Base-by-base conservation (phyloP, 768 basidiomycete species). In the Flagelloscypha sp. region DNA sequence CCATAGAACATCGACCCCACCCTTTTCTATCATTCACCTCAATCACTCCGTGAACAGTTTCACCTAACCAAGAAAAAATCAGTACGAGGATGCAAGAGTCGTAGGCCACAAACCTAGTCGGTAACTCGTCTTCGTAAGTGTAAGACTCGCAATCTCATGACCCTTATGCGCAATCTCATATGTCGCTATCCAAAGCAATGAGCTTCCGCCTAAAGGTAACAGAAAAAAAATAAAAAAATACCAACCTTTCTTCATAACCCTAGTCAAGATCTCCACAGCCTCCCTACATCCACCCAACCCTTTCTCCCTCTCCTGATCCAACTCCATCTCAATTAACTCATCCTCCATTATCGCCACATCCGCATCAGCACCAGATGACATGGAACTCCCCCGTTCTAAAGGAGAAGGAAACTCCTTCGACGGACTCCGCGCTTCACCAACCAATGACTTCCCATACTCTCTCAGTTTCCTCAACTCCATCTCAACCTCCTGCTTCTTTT, bases 101-200 rank as follows among this genome's bases (percentile, higher is more conserved):
- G n/a, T n/a, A n/a, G n/a, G n/a, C n/a, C n/a, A n/a, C n/a, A n/a
- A n/a, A n/a, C n/a, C n/a, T 0, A 97, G 73, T 13, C 94, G 62
- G 56, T 87, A 97, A 1, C 87, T 84, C 25, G 82, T 79, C 59
- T 97, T 97, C 17, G 85, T 78, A 44, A 99, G 86, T 0, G 92
- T 95, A 10, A 99, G 57, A 24, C 86, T 79, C 5, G 94, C 93
- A 39, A 98, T 89, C 27, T 78, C 76, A 24, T 84, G 73, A 0
- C 85, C 89, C 23, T 94, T 88, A 63, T 97, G 95, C 52, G 80
- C 85, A 37, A 97, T 90, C 59, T 97, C 93, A 57, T 89, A 97
- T 1, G 90, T 92, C 24, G 82, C 90, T 94, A 46, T 16, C 33
- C 19, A 37, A 22, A 18, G 16, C 12, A 27, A 21, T 11, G 17